Evolutionary conservation across 176 grass and related monocot species (phyloP).

Genomic region (Ensete glaucum): DNA sequence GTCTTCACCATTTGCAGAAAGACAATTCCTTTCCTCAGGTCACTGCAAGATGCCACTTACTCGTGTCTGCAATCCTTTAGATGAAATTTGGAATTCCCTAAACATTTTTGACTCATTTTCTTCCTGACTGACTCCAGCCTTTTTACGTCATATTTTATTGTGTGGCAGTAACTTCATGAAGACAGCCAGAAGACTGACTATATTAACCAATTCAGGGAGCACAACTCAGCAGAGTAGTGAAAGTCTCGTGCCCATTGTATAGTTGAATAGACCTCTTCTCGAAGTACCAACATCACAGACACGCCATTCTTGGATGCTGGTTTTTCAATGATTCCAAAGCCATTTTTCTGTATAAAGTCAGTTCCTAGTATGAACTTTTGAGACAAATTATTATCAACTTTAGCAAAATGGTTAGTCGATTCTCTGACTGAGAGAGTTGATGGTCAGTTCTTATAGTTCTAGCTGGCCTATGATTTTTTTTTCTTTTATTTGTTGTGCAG

Average conservation of each 20-base stretch:
- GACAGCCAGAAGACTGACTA: conserved; percentile 55
- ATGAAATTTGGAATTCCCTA: no score
- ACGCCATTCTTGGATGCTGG: background rate
- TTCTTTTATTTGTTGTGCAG: no score
- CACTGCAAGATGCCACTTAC: background rate
- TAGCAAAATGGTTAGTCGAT: background rate
- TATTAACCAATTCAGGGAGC: conserved; percentile 19
- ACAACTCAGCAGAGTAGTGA: conserved; percentile 14
- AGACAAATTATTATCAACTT: background rate
- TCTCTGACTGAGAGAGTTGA: no score
- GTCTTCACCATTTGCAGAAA: background rate
- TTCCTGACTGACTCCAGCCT: background rate
- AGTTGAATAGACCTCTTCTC: background rate
- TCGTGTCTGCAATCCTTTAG: background rate
- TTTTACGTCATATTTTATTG: background rate
- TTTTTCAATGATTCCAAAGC: background rate
- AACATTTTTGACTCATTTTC: background rate
- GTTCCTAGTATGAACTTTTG: background rate
- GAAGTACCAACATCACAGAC: no score
- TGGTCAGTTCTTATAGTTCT: no score
- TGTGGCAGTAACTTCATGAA: conserved; percentile 61
- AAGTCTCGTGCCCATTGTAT: conserved; percentile 32
- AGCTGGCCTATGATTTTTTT: no score
- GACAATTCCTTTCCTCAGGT: background rate
- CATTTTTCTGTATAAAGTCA: background rate